Evolutionary conservation across 768 basidiomycete genomes (phyloP).

Genomic region (Amyloporia xantha): DNA sequence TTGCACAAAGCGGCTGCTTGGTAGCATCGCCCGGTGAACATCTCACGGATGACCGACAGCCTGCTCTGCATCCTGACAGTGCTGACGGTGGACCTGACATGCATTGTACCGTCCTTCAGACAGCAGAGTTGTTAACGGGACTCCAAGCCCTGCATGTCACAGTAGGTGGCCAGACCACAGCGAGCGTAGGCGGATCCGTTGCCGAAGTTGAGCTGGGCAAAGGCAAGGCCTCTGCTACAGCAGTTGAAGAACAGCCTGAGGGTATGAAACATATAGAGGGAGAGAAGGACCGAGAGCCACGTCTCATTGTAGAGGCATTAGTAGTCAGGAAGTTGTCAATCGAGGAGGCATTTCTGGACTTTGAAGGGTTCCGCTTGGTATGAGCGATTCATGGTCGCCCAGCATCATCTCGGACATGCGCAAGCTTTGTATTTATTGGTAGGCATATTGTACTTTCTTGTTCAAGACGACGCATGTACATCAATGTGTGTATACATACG

Average conservation of each 20-base stretch:
- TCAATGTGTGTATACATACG: no score
- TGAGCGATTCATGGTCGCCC: no score
- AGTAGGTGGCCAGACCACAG: constrained; percentile 3
- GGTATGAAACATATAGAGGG: no score
- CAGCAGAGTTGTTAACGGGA: constrained; percentile 24
- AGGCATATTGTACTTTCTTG: no score
- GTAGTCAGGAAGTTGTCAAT: constrained; percentile 72
- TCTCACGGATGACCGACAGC: not conserved
- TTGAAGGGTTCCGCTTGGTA: constrained; percentile 30
- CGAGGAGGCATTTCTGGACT: constrained; percentile 74
- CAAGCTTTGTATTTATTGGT: no score
- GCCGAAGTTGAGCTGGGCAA: constrained; percentile 3
- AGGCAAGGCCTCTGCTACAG: constrained; percentile 7
- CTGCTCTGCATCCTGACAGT: constrained; percentile 14
- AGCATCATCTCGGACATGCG: no score
- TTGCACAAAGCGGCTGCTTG: constrained; percentile 7
- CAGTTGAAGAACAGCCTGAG: no score
- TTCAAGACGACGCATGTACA: no score
- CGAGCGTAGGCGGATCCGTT: not conserved
- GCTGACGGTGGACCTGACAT: no score
- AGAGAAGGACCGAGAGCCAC: constrained; percentile 36
- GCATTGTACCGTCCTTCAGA: constrained; percentile 15
- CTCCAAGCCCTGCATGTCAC: constrained; percentile 30
- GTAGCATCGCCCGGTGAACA: constrained; percentile 9
- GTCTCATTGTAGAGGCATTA: constrained; percentile 77